Evolutionary conservation across 805 yeast genomes (phyloP).

Genomic region (Ogataea glucozyma): DNA sequence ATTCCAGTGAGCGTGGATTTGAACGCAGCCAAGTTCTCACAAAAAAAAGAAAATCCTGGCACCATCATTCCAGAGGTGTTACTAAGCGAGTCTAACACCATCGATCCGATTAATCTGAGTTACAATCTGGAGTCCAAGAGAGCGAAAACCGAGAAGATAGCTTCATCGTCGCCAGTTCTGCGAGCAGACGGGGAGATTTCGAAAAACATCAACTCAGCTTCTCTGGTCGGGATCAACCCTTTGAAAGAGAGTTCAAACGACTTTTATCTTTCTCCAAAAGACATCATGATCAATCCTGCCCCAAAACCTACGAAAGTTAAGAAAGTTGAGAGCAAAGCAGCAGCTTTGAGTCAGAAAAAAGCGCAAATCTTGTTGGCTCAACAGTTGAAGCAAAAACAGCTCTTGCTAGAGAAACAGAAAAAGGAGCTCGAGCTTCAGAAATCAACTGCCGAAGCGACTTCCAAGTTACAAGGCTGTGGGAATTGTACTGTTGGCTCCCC

Average conservation of each 20-base stretch:
- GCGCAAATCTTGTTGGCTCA: slow-evolving; percentile 24
- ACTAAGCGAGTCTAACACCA: slow-evolving; percentile 25
- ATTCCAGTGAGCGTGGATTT: slow-evolving; percentile 1
- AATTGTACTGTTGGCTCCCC: slow-evolving; percentile 8
- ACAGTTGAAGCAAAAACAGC: slow-evolving; percentile 25
- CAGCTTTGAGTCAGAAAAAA: slow-evolving; percentile 22
- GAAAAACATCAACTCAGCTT: slow-evolving; percentile 7
- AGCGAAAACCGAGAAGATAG: slow-evolving; percentile 18
- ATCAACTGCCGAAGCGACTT: not conserved
- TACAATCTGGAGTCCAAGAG: slow-evolving; percentile 35
- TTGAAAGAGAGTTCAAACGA: slow-evolving; percentile 10
- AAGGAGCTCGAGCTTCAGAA: slow-evolving; percentile 13
- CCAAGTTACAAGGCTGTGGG: slow-evolving; percentile 12
- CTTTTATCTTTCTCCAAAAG: slow-evolving; percentile 27
- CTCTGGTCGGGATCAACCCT: slow-evolving; percentile 11
- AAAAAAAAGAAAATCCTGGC: slow-evolving; percentile 2
- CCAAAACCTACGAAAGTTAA: slow-evolving; percentile 14
- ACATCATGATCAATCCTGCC: slow-evolving; percentile 25
- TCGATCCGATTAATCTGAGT: slow-evolving; percentile 36
- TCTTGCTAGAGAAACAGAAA: slow-evolving; percentile 19
- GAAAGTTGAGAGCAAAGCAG: slow-evolving; percentile 23
- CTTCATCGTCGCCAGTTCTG: not conserved
- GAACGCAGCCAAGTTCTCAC: slow-evolving; percentile 1
- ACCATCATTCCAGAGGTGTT: slow-evolving; percentile 5
- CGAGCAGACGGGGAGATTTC: slow-evolving; percentile 5